These are phyloP conservation scores for Sordariomycetes sp. DNA, from an alignment of 2,329 filamentous ascomycete species.

Conservation along the genomic window DNA sequence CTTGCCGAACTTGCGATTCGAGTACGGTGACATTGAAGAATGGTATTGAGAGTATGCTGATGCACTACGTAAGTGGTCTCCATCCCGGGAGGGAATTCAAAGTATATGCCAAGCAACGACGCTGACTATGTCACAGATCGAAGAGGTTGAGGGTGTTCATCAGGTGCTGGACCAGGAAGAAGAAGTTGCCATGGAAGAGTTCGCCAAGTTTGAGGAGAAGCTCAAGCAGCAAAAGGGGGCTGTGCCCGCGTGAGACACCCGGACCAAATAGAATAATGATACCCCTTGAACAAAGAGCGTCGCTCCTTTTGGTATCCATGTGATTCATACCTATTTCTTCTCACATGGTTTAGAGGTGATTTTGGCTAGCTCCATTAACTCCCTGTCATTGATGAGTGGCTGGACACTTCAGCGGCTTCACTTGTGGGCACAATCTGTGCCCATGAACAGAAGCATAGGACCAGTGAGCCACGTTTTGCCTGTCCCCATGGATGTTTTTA, in stretches of 20 bases:
- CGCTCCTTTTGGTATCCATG: no score
- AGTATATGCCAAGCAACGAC: conserved; percentile 15
- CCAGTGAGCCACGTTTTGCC: no score
- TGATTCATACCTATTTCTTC: no score
- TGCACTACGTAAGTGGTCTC: conserved; percentile 69
- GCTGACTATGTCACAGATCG: conserved; percentile 55
- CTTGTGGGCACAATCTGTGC: no score
- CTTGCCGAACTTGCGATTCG: conserved; percentile 91
- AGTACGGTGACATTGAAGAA: conserved; percentile 96
- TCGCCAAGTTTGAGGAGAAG: conserved; percentile 91
- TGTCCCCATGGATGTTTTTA: no score
- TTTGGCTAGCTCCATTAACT: no score
- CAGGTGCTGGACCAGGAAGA: conserved; percentile 91
- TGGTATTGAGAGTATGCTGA: conserved; percentile 96
- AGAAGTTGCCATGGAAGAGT: conserved; percentile 76
- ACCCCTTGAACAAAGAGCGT: conserved; percentile 5
- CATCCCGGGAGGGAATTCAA: not conserved
- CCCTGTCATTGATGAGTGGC: no score
- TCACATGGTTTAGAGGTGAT: no score
- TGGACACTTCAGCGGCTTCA: no score
- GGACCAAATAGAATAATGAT: conserved; percentile 6
- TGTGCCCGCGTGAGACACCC: conserved; percentile 1
- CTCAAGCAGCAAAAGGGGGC: conserved; percentile 43
- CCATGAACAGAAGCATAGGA: no score
- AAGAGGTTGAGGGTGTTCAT: conserved; percentile 87